phyloP scores from a whole-genome alignment of 352 stramenopile species.

The Pythium dissotocum region DNA sequence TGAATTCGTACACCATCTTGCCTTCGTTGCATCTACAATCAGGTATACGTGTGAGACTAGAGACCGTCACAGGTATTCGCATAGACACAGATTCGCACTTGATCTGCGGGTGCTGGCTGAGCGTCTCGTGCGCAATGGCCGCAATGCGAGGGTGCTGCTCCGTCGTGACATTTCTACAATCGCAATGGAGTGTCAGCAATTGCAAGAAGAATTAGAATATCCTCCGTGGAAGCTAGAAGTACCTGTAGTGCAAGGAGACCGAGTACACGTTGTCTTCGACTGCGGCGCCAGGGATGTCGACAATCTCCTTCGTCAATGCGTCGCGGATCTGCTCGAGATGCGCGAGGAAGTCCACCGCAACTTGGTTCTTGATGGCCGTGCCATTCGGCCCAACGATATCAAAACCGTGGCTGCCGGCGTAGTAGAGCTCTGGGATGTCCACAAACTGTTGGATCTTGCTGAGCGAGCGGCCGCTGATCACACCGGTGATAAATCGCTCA shows the following conservation, averaged over 20 bases:
- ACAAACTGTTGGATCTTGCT: slow-evolving; percentile 90
- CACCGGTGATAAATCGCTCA: slow-evolving; percentile 79
- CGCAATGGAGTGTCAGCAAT: not conserved
- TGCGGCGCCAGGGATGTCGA: slow-evolving; percentile 55
- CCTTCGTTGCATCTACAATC: slow-evolving; percentile 64
- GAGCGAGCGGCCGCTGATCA: slow-evolving; percentile 86
- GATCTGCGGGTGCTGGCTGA: slow-evolving; percentile 58
- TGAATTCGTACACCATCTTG: slow-evolving; percentile 92
- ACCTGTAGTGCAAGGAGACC: slow-evolving; percentile 89
- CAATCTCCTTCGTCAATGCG: slow-evolving; percentile 41
- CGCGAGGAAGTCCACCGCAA: slow-evolving; percentile 70
- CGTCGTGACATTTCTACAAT: slow-evolving; percentile 58
- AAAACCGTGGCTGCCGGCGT: slow-evolving; percentile 89
- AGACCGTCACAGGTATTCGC: not conserved
- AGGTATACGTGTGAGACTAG: not conserved
- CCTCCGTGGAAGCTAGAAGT: not conserved
- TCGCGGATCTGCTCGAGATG: slow-evolving; percentile 67
- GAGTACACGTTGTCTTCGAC: slow-evolving; percentile 91
- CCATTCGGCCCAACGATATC: slow-evolving; percentile 84
- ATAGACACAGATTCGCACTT: slow-evolving; percentile 33
- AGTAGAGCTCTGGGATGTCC: slow-evolving; percentile 85
- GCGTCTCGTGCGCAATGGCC: slow-evolving; percentile 40
- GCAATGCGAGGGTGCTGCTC: slow-evolving; percentile 40
- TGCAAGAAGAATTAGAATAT: not conserved
- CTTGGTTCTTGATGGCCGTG: slow-evolving; percentile 83